Base-by-base conservation (phyloP, 163 green algal genomes). In the Trebouxia gelatinosa region DNA sequence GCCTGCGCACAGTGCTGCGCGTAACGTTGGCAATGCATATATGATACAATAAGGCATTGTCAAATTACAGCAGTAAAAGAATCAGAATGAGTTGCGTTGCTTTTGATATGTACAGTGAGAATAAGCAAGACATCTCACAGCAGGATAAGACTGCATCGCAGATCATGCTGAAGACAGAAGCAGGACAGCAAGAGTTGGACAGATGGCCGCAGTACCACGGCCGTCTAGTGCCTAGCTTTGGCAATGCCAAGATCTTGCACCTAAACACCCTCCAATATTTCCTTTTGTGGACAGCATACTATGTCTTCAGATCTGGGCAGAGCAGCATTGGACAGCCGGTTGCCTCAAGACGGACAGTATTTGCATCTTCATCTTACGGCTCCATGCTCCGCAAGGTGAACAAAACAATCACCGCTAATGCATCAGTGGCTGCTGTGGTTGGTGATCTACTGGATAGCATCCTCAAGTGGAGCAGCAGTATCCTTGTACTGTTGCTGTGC, bases 241-340 rank as follows among this genome's bases (percentile, higher is more conserved):
- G 81, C 3, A 74, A 85, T 0, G 75, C 83, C 3, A 28, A 35
- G 16, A 72, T 88, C 77, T 70, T 94, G 28, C 88, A 91, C 50
- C 83, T 95, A 0, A 87, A 86, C 77, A 85, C 94, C 21, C 87
- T 93, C 28, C 75, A 89, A 74, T 97, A 94, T 83, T 97, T 89
- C 39, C 17, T 82, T 9, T 78, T 85, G 68, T 97, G 92, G 92
- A 89, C 87, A 21, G 90, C 91, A 2, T 97, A 94, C 79, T 97
- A 92, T 78, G 91, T 93, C 31, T 84, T 95, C 39, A 76, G 88
- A 0, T 83, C 85, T 23, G 80, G 77, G 61, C 72, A 84, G 32
- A 78, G 23, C 13, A 35, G 59, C 21, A 62, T 19, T 23, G 31
- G 58, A 38, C 11, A 74, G 29, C 1, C 19, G 16, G 19, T 32